phyloP scores from a whole-genome alignment of 2,329 filamentous ascomycete genomes.

The Fusarium sp. region DNA sequence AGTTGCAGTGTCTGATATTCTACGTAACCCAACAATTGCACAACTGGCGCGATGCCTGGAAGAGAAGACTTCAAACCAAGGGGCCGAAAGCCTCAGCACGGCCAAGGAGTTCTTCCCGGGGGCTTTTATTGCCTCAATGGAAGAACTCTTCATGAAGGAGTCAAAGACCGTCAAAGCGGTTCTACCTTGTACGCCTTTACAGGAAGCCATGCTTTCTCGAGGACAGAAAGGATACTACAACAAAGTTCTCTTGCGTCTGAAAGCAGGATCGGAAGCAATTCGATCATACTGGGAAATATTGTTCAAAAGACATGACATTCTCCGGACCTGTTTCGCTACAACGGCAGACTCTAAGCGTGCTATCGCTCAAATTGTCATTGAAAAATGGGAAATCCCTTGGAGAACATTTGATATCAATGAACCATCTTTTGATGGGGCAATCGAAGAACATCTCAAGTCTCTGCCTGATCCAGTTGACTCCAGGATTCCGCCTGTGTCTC shows the following conservation, averaged over 20 bases:
- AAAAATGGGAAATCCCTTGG: conserved; percentile 57
- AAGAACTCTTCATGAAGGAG: conserved; percentile 47
- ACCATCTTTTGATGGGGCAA: conserved; percentile 51
- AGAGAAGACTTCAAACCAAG: neutral
- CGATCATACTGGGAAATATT: conserved; percentile 71
- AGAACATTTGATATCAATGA: conserved; percentile 47
- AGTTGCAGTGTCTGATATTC: conserved; percentile 74
- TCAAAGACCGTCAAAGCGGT: conserved; percentile 62
- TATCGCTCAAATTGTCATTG: conserved; percentile 78
- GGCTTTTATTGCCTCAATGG: conserved; percentile 44
- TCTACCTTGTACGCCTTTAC: conserved; percentile 85
- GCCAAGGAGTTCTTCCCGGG: conserved; percentile 43
- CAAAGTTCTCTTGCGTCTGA: conserved; percentile 72
- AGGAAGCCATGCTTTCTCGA: conserved; percentile 83
- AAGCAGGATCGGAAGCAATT: conserved; percentile 61
- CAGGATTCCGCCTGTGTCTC: conserved; percentile 57
- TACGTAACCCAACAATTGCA: conserved; percentile 75
- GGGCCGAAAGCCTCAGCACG: neutral
- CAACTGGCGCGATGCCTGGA: conserved; percentile 61
- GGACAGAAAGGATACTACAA: conserved; percentile 74
- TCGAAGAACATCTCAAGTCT: conserved; percentile 54
- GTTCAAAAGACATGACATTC: conserved; percentile 75
- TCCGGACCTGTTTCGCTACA: conserved; percentile 79
- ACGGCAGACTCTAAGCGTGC: conserved; percentile 70
- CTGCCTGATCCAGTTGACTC: conserved; percentile 58